Percentiles rank a stretch among this genome's conserved stretches.
Conservation (phyloP, 306 rosid species). For the Gastrolobium villosum region DNA sequence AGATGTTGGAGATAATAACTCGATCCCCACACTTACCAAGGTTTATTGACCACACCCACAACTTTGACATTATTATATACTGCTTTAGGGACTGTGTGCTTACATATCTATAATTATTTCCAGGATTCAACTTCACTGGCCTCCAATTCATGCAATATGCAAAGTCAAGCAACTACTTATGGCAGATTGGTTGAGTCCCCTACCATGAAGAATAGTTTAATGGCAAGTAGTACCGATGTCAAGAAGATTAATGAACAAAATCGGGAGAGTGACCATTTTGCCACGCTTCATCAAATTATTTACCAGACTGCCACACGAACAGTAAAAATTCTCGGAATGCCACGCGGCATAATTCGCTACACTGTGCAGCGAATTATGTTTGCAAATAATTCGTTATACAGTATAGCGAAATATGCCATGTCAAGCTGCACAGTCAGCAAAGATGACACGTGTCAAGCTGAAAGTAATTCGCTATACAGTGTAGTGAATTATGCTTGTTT, state of each 20-base stretch:
- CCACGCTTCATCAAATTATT: no score
- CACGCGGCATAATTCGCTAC: no score
- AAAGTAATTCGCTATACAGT: no score
- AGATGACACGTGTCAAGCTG: no score
- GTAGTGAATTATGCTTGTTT: no score
- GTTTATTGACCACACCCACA: slow-evolving; percentile 35
- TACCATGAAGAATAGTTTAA: slow-evolving; percentile 53
- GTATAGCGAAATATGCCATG: no score
- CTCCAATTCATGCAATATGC: slow-evolving; percentile 61
- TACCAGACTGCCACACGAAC: no score
- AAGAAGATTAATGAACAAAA: slow-evolving; percentile 53
- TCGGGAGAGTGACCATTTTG: no score
- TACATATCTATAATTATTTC: slow-evolving; percentile 20
- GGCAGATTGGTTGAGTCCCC: slow-evolving; percentile 80
- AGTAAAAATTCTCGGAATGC: no score
- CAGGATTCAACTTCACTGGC: slow-evolving; percentile 56
- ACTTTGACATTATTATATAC: slow-evolving; percentile 36
- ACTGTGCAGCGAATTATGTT: no score
- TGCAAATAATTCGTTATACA: no score
- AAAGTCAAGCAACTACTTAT: slow-evolving; percentile 73
- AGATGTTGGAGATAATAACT: slow-evolving; percentile 40
- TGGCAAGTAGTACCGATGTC: slow-evolving; percentile 47
- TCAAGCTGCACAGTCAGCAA: no score
- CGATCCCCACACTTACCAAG: slow-evolving; percentile 43
- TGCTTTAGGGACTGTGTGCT: slow-evolving; percentile 41